These are phyloP conservation scores for Ilyonectria destructans DNA, from an alignment of 2,329 filamentous ascomycete species.

Conservation along the genomic window DNA sequence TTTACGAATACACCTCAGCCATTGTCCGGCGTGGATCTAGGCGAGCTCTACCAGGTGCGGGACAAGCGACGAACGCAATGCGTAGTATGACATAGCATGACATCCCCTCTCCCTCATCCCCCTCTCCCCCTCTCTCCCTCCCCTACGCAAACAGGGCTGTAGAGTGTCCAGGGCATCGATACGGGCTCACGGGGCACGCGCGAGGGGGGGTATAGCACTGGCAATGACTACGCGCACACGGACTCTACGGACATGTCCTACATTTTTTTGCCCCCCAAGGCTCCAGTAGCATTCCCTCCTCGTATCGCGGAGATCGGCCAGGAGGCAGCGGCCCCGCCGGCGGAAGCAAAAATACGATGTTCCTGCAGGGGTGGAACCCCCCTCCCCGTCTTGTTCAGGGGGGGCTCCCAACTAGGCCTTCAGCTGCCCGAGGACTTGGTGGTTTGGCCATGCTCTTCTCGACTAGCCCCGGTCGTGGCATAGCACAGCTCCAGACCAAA, in stretches of 20 bases:
- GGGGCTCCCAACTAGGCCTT: conserved; percentile 3
- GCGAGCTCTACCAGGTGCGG: too few species aligned
- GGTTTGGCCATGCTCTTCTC: too few species aligned
- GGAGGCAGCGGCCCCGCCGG: conserved; percentile 11
- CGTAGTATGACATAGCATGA: too few species aligned
- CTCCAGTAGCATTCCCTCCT: conserved; percentile 15
- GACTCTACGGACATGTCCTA: neutral
- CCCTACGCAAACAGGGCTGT: too few species aligned
- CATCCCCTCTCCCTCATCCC: too few species aligned
- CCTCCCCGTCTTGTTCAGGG: conserved; percentile 9
- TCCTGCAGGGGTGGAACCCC: neutral
- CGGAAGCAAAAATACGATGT: conserved; percentile 23
- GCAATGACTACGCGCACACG: too few species aligned
- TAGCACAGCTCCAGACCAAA: conserved; percentile 5
- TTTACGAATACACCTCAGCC: too few species aligned
- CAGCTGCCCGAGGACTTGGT: neutral
- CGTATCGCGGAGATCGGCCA: conserved; percentile 29
- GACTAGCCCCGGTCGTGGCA: neutral
- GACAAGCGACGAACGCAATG: too few species aligned
- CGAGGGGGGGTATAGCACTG: neutral
- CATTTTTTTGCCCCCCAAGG: neutral
- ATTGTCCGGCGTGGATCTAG: too few species aligned
- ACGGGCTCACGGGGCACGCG: neutral
- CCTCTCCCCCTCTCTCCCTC: too few species aligned
- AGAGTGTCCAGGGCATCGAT: neutral